A percentile compares a stretch with the other conserved stretches of the same genome.
Conservation (phyloP, 176 grass and related monocot genomes). For the Poa pratensis region DNA sequence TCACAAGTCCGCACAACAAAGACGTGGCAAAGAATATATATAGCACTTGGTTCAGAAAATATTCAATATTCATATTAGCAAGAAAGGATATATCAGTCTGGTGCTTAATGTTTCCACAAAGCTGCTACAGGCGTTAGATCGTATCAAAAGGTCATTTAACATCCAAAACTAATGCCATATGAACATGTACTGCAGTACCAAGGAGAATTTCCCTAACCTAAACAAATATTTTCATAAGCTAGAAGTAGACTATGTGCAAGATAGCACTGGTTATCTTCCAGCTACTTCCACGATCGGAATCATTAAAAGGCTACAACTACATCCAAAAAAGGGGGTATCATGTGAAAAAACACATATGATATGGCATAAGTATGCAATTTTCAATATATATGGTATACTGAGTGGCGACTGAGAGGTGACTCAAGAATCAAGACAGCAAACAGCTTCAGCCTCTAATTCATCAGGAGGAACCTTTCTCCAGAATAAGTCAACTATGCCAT, state of each 20-base stretch:
- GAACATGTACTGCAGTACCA: neutral
- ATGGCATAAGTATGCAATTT: neutral
- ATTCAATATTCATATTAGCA: neutral
- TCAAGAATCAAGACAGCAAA: neutral
- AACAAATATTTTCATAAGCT: neutral
- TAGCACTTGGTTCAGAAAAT: neutral
- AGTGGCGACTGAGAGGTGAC: too few relatives aligned
- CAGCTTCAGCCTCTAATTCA: too few relatives aligned
- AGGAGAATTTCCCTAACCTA: neutral
- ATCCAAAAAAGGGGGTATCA: neutral
- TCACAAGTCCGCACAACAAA: neutral
- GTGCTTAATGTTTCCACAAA: neutral
- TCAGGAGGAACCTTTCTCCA: too few relatives aligned
- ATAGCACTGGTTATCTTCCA: neutral
- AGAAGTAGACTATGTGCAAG: conserved; percentile 3
- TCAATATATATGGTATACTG: too few relatives aligned
- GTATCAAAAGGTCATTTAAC: neutral
- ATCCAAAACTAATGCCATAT: conserved; percentile 6
- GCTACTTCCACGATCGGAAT: neutral
- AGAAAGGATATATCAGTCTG: neutral
- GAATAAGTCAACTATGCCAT: too few relatives aligned
- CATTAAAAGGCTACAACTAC: neutral
- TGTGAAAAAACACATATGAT: neutral
- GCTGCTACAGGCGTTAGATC: neutral
- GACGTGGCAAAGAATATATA: neutral